phyloP scores from a whole-genome alignment of 768 basidiomycete genomes.

The Suillus discolor region DNA sequence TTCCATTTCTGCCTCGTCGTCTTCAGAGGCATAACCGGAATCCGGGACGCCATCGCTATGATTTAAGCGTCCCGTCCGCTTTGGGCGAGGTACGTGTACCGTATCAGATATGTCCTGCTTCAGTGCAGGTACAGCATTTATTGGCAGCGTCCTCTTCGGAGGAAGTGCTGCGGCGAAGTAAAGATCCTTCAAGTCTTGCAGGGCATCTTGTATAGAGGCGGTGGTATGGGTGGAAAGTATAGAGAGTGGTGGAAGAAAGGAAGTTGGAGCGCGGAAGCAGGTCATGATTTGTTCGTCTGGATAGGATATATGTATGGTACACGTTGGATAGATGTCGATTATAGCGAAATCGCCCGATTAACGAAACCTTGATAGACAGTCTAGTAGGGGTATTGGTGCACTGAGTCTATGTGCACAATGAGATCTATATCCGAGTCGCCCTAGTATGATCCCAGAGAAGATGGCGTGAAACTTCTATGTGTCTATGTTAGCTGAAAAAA shows the following conservation, averaged over 20 bases:
- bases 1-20: slow-evolving; percentile 53
- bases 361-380: slow-evolving; percentile 3
- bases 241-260: slow-evolving; percentile 60
- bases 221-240: slow-evolving; percentile 40
- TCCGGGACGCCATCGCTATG: slow-evolving; percentile 56
- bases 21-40: slow-evolving; percentile 79
- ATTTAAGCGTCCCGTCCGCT: slow-evolving; percentile 24
- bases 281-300: slow-evolving; percentile 17
- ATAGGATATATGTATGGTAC: slow-evolving; percentile 16
- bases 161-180: slow-evolving; percentile 46
- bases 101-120: slow-evolving; percentile 17
- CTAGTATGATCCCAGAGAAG: slow-evolving; percentile 8
- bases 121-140: slow-evolving; percentile 20
- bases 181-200: slow-evolving; percentile 48
- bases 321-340: slow-evolving; percentile 3
- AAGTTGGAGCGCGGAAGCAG: slow-evolving; percentile 41
- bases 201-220: slow-evolving; percentile 39
- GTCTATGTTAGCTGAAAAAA: slow-evolving; percentile 7
- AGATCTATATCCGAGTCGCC: slow-evolving; percentile 4
- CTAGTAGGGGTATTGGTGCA: slow-evolving; percentile 11
- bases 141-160: slow-evolving; percentile 7
- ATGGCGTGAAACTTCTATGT: slow-evolving; percentile 8
- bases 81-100: slow-evolving; percentile 28
- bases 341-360: not conserved
- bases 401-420: slow-evolving; percentile 17